Conservation (phyloP, 768 basidiomycete genomes). For the Phlegmacium glaucopus region DNA sequence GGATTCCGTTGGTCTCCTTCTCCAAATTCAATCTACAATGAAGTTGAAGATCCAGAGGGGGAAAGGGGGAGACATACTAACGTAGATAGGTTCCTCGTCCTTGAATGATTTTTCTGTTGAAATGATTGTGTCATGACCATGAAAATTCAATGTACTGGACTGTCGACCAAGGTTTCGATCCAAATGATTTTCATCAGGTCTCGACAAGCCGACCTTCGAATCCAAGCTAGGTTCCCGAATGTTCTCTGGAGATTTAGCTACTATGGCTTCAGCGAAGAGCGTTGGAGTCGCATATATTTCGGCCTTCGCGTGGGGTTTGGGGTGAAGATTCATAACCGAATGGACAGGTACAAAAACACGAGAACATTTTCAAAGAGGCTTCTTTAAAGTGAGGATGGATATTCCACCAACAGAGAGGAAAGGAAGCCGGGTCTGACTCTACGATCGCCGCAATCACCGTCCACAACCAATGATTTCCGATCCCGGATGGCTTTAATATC, state of each 20-base stretch:
- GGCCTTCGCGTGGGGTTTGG: not conserved
- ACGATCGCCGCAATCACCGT: too few species aligned
- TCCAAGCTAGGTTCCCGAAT: slow-evolving; percentile 33
- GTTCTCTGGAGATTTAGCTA: slow-evolving; percentile 25
- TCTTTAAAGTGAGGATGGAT: too few species aligned
- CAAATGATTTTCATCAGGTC: slow-evolving; percentile 27
- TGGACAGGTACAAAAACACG: not conserved
- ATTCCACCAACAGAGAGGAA: too few species aligned
- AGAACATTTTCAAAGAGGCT: too few species aligned
- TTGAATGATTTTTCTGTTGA: slow-evolving; percentile 9
- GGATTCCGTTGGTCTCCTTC: slow-evolving; percentile 27
- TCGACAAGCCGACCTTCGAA: slow-evolving; percentile 30
- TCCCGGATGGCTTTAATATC: too few species aligned
- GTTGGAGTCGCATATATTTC: slow-evolving; percentile 20
- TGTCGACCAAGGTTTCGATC: slow-evolving; percentile 31
- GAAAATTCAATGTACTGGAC: slow-evolving; percentile 16
- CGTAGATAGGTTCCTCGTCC: slow-evolving; percentile 17
- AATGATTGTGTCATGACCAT: slow-evolving; percentile 19
- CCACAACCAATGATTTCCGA: too few species aligned
- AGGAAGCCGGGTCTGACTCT: too few species aligned
- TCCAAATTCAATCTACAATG: slow-evolving; percentile 32
- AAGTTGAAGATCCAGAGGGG: slow-evolving; percentile 12
- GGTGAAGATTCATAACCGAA: not conserved
- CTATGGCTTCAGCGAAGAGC: slow-evolving; percentile 19
- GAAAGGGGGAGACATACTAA: slow-evolving; percentile 11